Base-by-base conservation (phyloP, 169 alveolate species). In the Sarcocystis neurona region DNA sequence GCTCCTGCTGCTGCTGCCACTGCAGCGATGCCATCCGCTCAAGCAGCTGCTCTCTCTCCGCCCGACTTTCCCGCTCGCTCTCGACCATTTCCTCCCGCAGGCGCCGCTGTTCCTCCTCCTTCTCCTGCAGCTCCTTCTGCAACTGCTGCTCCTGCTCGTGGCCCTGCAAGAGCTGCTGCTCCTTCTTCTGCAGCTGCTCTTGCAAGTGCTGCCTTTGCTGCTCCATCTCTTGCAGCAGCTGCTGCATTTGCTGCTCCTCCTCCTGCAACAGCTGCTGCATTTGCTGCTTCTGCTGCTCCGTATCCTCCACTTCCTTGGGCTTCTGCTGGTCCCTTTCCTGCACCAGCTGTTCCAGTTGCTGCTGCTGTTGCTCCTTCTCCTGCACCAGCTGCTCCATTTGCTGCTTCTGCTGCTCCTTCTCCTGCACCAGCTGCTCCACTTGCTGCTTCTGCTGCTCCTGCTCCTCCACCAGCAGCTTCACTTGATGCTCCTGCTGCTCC, bases 321-420 rank as follows among this genome's bases (percentile, higher is more conserved):
- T 4, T 2, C 2, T n/a, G 34, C 2, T n/a, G 34, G 12, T 43
- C 82, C 8, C 5, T 1, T 6, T 72, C 56, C 47, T 72, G 34
- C 56, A 4, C 53, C 48, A 27, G n/a, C 79, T 12, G 79, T 30
- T 3, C 3, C 27, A 2, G 50, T 10, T 68, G 79, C 12, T 85
- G 90, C 72, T 63, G 80, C 56, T 70, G 74, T 60, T 85, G 75
- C 53, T 68, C 79, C 84, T 85, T 78, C 90, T 85, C 72, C 90
- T 85, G 90, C 84, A 85, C 68, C 48, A 72, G 84, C 50, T 85
- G 66, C 84, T 85, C 68, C 90, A 44, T 20, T 41, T 68, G 80
- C 66, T 85, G 84, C 84, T 70, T 74, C 72, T 85, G 84, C 56
- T 46, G 84, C 18, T 74, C 90, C 84, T 85, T 70, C 84, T 85